A percentile compares a stretch with the other conserved stretches of the same genome.
phyloP scores from a whole-genome alignment of 495 filamentous ascomycete genomes.

The Entonaema liquescens region DNA sequence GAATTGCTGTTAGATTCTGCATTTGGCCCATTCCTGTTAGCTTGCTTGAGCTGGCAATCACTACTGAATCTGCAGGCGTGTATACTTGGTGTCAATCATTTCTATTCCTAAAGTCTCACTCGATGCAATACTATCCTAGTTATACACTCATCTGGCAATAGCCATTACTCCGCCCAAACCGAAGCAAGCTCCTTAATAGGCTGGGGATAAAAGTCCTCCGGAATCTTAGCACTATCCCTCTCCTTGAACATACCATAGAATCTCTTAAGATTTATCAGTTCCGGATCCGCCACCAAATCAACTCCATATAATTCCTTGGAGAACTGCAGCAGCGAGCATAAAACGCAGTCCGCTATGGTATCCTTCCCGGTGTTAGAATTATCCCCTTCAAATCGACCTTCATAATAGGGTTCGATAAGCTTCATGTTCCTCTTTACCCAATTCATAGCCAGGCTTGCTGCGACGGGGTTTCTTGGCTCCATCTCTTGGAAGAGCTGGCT shows the following conservation, averaged over 20 bases:
- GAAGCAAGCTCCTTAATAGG: not conserved
- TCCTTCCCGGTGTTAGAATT: not conserved
- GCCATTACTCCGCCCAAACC: not conserved
- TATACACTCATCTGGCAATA: not conserved
- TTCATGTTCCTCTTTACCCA: conserved; percentile 12
- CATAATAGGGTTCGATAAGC: conserved; percentile 26
- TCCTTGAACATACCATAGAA: conserved; percentile 26
- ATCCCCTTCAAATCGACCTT: conserved; percentile 1
- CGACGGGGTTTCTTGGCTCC: not conserved
- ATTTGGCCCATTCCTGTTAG: too few species aligned
- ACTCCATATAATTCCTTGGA: conserved; percentile 1
- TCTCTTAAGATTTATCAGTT: conserved; percentile 15
- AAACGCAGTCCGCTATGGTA: conserved; percentile 26
- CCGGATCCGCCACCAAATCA: not conserved
- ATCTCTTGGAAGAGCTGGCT: conserved; percentile 11
- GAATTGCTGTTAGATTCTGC: not conserved
- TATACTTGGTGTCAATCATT: not conserved
- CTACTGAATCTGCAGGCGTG: not conserved
- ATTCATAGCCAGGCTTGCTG: conserved; percentile 4
- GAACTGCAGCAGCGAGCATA: conserved; percentile 30
- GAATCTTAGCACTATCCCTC: conserved; percentile 25
- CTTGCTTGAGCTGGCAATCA: not conserved
- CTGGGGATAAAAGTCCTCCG: conserved; percentile 9
- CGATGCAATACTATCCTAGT: too few species aligned
- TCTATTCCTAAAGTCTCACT: too few species aligned